Base-by-base conservation (phyloP, 2,329 filamentous ascomycete genomes). In the Metarhizium rileyi region DNA sequence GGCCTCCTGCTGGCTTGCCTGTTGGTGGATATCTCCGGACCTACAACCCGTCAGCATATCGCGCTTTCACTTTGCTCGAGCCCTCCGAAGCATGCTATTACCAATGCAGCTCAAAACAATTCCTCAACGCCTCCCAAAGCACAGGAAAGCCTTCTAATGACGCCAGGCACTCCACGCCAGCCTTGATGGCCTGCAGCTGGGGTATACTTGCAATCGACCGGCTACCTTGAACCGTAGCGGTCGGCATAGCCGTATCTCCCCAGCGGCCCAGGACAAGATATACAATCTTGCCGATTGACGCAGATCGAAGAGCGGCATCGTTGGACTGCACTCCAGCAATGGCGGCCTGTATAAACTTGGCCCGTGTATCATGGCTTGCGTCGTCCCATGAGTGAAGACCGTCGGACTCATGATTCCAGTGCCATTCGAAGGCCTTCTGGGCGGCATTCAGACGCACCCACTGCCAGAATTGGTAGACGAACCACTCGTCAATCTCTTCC, bases 401-500 rank as follows among this genome's bases (percentile, higher is more conserved):
- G 36, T 59, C 60, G 4, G 59, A 59, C 41, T 79, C 76, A 22
- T 76, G 72, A 57, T 77, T 69, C 87, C 87, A 95, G 61, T 84
- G 79, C 63, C 81, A 79, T 55, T 90, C 80, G 61, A 95, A 97
- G 2, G 84, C 82, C 35, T 81, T 75, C 61, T 87, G 87, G 20
- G 87, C 84, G 48, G 83, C 80, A 48, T 86, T 78, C 45, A 96
- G 73, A 60, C 90, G 84, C 44, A 84, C 77, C 69, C 87, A 87
- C 63, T 97, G 90, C 67, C 87, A 86, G 54, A 89, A 83, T 58
- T 86, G 86, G 68, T 97, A 96, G 48, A 85, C 83, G 67, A 98
- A 98, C 93, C 93, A 98, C 70, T 98, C 93, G 63, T 97, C 89
- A 44, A 98, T 76, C 71, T 98, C 93, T 55, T 93, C 88, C 18